Evolutionary conservation across 202 grass and related monocot genomes (phyloP).

Genomic region (Brachypodium distachyon): DNA sequence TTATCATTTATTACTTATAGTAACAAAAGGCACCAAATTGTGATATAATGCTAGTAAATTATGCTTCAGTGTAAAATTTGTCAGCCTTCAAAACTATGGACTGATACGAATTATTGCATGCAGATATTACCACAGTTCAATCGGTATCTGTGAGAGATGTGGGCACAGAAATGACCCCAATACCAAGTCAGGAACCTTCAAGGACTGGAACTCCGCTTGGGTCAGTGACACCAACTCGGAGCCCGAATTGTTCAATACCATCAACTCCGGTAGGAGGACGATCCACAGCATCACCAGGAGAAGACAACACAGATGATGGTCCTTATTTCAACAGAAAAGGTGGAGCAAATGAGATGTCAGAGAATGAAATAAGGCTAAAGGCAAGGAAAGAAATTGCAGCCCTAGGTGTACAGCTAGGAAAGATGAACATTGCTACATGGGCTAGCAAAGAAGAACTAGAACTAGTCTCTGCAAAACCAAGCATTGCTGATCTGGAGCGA

Average conservation of each 20-base stretch:
- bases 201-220: constrained; percentile 66
- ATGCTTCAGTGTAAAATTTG: not conserved
- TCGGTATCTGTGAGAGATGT: constrained; percentile 68
- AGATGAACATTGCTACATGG: constrained; percentile 95
- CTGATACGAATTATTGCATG: not conserved
- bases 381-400: constrained; percentile 90
- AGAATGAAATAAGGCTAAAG: constrained; percentile 63
- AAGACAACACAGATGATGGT: constrained; percentile 26
- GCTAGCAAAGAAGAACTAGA: constrained; percentile 85
- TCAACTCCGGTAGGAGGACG: constrained; percentile 68
- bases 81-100: not conserved
- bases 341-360: constrained; percentile 44
- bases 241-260: constrained; percentile 69
- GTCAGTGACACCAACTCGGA: constrained; percentile 67
- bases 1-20: not conserved
- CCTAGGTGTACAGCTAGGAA: constrained; percentile 79
- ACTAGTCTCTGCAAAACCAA: constrained; percentile 42
- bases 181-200: constrained; percentile 77
- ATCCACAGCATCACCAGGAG: constrained; percentile 28
- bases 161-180: constrained; percentile 95
- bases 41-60: not conserved
- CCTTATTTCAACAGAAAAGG: constrained; percentile 50
- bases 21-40: not conserved
- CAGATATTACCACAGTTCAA: constrained; percentile 43
- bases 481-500: constrained; percentile 36